Percentiles rank a stretch among this genome's conserved stretches.
phyloP scores from a whole-genome alignment of 441 rosid genomes.

The Eruca vesicaria region DNA sequence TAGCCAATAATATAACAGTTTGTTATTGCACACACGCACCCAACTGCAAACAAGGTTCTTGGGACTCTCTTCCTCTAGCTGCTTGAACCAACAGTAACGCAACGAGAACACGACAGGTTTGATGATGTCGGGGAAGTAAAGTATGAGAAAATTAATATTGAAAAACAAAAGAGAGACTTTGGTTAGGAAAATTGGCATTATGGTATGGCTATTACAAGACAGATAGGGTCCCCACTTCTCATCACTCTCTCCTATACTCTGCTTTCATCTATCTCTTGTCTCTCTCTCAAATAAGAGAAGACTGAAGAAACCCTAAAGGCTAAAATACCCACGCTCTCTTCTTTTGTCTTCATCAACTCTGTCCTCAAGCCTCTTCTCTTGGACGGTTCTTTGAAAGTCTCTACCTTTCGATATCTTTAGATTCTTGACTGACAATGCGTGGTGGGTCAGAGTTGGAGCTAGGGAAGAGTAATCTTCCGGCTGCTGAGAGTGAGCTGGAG shows the following conservation, averaged over 20 bases:
- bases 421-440: constrained; percentile 36
- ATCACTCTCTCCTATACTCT: constrained; percentile 30
- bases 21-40: background rate
- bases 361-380: background rate
- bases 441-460: constrained; percentile 41
- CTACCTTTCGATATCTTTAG: background rate
- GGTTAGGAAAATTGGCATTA: background rate
- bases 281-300: constrained; percentile 2
- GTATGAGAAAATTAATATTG: background rate
- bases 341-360: constrained; percentile 26
- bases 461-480: constrained; percentile 42
- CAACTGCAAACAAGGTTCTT: constrained; percentile 29
- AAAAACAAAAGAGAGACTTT: constrained; percentile 9
- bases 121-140: constrained; percentile 26
- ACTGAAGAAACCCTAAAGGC: constrained; percentile 9
- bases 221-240: constrained; percentile 73
- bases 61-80: constrained; percentile 21
- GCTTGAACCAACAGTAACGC: constrained; percentile 12
- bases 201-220: constrained; percentile 46
- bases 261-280: constrained; percentile 9
- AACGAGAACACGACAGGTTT: constrained; percentile 14
- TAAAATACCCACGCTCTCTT: background rate
- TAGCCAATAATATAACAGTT: background rate
- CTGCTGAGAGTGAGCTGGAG: constrained; percentile 65
- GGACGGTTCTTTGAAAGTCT: background rate